Conservation (phyloP, 2,329 filamentous ascomycete genomes). For the Hymenoscyphus occultus region DNA sequence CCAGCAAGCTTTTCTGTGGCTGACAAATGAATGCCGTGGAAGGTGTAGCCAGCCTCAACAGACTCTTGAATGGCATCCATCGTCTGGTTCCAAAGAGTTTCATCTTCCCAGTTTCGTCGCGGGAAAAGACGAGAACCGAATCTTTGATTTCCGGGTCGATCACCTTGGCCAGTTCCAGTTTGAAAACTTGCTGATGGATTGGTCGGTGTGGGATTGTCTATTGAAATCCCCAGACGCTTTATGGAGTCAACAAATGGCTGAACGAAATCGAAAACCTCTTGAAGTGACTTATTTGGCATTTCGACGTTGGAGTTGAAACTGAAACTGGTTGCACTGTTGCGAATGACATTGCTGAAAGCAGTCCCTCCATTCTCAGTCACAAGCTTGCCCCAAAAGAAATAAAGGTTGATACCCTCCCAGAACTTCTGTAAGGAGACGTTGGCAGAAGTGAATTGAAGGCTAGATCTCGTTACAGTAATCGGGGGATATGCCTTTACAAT, state of each 20-base stretch:
- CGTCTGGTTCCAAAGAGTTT: conserved; percentile 24
- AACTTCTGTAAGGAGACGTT: conserved; percentile 36
- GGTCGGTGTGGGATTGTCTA: conserved; percentile 7
- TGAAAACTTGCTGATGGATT: conserved; percentile 36
- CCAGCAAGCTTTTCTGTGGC: conserved; percentile 13
- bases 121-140: conserved; percentile 43
- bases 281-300: conserved; percentile 15
- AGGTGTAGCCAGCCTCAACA: conserved; percentile 37
- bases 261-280: not conserved
- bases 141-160: conserved; percentile 23
- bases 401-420: conserved; percentile 50
- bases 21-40: conserved; percentile 30
- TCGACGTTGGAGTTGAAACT: conserved; percentile 22
- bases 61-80: conserved; percentile 35
- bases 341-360: conserved; percentile 27
- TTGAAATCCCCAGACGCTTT: conserved; percentile 27
- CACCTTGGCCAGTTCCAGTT: conserved; percentile 39
- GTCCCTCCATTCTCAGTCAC: conserved; percentile 32
- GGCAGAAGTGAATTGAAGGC: conserved; percentile 39
- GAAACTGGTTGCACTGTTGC: conserved; percentile 8
- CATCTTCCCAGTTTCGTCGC: conserved; percentile 38
- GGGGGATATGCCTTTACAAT: conserved; percentile 51
- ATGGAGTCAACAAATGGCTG: conserved; percentile 21
- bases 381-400: conserved; percentile 43
- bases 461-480: conserved; percentile 30